Evolutionary conservation across 148 eudicot genomes (phyloP).

Genomic region (Hydrangea macrophylla): DNA sequence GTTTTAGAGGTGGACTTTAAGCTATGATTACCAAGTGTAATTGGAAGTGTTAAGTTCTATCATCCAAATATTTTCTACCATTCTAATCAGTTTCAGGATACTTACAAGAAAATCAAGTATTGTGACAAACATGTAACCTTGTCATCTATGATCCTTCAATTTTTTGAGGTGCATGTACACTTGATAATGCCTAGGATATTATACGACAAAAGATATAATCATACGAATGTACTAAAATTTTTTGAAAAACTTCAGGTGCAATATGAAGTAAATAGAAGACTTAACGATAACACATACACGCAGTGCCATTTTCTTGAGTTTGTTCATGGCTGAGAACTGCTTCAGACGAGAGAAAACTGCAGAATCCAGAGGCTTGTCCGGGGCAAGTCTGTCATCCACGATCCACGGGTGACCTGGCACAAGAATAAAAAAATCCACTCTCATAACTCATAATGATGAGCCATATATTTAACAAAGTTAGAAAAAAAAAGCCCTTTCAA

Average conservation of each 20-base stretch:
- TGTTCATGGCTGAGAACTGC: constrained; percentile 80
- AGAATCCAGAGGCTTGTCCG: constrained; percentile 70
- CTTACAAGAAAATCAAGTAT: no score
- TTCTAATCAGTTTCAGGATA: no score
- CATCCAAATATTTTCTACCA: no score
- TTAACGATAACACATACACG: constrained; percentile 46
- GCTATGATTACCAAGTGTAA: no score
- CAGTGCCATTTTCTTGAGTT: constrained; percentile 78
- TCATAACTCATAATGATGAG: background rate
- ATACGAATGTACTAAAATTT: no score
- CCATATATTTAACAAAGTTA: background rate
- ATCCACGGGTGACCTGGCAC: constrained; percentile 77
- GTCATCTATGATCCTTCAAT: no score
- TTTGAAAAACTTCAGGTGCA: background rate
- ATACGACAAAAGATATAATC: no score
- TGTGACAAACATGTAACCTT: no score
- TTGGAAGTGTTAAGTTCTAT: no score
- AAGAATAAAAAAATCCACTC: constrained; percentile 1
- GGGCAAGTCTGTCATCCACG: constrained; percentile 72
- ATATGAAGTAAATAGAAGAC: background rate
- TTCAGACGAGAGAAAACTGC: constrained; percentile 74
- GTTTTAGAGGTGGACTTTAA: no score
- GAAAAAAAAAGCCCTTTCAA: background rate
- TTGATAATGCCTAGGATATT: no score
- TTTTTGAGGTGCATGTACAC: no score